Evolutionary conservation across 2,329 filamentous ascomycete species (phyloP).

Genomic region (Lasiodiplodia sp.): DNA sequence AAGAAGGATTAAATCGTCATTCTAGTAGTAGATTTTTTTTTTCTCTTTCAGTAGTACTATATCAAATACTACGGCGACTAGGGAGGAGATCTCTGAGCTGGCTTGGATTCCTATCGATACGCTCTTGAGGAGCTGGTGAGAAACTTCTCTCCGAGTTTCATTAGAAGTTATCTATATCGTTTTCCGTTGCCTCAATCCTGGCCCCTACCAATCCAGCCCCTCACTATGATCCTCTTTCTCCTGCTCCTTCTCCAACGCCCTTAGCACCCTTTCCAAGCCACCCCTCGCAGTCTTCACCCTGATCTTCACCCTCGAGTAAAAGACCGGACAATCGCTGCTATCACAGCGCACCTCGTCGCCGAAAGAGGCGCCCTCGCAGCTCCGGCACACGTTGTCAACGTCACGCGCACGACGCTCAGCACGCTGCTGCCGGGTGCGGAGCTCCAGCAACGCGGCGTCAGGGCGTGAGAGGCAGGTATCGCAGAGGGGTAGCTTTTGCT

Average conservation of each 20-base stretch:
- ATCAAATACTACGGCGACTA: no score
- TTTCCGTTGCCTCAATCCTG: no score
- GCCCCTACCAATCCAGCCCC: conserved; percentile 21
- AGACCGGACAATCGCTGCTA: conserved; percentile 90
- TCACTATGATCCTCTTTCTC: not conserved
- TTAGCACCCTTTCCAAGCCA: conserved; percentile 39
- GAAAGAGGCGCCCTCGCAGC: conserved; percentile 76
- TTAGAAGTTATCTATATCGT: no score
- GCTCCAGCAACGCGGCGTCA: conserved; percentile 67
- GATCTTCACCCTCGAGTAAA: conserved; percentile 78
- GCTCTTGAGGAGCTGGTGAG: no score
- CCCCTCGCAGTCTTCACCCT: conserved; percentile 37
- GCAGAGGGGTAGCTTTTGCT: conserved; percentile 61
- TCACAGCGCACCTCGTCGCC: conserved; percentile 85
- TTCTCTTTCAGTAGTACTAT: no score
- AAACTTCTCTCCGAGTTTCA: no score
- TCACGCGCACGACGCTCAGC: conserved; percentile 71
- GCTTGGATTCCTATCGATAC: no score
- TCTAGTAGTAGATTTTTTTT: no score
- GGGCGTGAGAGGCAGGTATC: conserved; percentile 60
- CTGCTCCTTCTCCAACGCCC: conserved; percentile 37
- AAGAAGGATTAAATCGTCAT: no score
- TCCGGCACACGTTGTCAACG: conserved; percentile 76
- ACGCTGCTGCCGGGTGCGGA: conserved; percentile 68
- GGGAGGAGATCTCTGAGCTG: no score